Percentiles rank a stretch among this genome's conserved stretches.
These are phyloP conservation scores for Avena sativa DNA, from an alignment of 176 grass and related monocot species.

Conservation along the genomic window DNA sequence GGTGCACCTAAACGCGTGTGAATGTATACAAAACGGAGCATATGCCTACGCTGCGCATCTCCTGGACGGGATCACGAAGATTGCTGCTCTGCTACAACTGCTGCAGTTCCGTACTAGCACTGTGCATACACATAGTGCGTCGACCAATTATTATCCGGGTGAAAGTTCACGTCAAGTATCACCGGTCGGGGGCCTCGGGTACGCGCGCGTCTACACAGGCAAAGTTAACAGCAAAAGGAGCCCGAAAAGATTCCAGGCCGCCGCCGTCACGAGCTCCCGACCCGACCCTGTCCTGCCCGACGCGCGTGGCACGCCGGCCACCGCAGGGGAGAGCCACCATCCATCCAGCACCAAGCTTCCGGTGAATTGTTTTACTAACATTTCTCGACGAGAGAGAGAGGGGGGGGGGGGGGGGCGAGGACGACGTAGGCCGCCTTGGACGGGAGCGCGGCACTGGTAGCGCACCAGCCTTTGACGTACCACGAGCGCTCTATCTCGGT, in stretches of 20 bases:
- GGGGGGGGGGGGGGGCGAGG: background rate
- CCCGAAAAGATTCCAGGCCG: background rate
- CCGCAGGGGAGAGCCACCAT: background rate
- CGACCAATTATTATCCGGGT: background rate
- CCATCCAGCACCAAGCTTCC: background rate
- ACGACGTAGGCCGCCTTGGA: constrained; percentile 10
- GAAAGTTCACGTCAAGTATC: background rate
- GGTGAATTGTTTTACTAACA: background rate
- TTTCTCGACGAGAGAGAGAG: background rate
- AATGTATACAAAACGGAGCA: background rate
- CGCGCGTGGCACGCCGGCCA: background rate
- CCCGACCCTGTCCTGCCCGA: background rate
- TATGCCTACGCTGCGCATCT: background rate
- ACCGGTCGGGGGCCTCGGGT: background rate
- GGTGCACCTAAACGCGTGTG: background rate
- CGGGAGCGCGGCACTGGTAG: background rate
- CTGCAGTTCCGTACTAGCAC: background rate
- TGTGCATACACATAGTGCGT: background rate
- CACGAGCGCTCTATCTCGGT: background rate
- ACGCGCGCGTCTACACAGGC: background rate
- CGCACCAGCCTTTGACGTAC: background rate
- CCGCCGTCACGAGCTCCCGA: background rate
- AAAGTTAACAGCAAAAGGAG: background rate
- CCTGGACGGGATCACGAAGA: background rate
- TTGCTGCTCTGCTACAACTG: background rate